phyloP scores from a whole-genome alignment of 2,329 filamentous ascomycete genomes.

The Didymella pomorum region DNA sequence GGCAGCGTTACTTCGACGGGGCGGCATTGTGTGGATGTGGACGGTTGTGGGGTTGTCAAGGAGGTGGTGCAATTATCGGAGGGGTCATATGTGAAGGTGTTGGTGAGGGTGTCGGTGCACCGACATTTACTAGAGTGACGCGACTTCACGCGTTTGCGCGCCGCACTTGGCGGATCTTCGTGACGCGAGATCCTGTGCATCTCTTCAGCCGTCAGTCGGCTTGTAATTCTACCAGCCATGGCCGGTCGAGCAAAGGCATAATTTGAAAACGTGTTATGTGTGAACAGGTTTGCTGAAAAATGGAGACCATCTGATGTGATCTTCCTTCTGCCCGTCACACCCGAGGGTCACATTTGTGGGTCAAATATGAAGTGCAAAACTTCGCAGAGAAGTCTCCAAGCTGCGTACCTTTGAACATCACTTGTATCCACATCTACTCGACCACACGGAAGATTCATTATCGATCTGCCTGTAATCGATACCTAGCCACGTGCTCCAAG shows the following conservation, averaged over 20 bases:
- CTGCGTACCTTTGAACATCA: background rate
- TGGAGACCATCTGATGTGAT: background rate
- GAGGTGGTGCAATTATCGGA: constrained; percentile 11
- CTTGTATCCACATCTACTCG: background rate
- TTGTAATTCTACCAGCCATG: background rate
- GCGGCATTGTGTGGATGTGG: constrained; percentile 50
- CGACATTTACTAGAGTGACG: constrained; percentile 28
- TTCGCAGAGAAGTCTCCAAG: background rate
- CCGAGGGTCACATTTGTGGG: background rate
- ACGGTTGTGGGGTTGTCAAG: constrained; percentile 5
- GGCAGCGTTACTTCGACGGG: constrained; percentile 58
- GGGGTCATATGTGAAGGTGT: constrained; percentile 23
- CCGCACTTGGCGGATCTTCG: constrained; percentile 12
- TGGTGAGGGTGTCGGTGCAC: constrained; percentile 21
- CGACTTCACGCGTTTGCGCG: background rate
- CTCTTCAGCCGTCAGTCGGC: background rate
- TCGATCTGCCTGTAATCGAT: constrained; percentile 20
- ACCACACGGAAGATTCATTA: constrained; percentile 4
- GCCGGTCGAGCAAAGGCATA: background rate
- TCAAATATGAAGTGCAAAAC: background rate
- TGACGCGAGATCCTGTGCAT: constrained; percentile 10
- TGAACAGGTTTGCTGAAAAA: background rate
- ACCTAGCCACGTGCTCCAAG: constrained; percentile 19
- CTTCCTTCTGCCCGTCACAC: background rate
- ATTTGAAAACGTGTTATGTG: background rate